Evolutionary conservation across 108 stramenopile species (phyloP).

Genomic region (Stephanodiscus triporus): DNA sequence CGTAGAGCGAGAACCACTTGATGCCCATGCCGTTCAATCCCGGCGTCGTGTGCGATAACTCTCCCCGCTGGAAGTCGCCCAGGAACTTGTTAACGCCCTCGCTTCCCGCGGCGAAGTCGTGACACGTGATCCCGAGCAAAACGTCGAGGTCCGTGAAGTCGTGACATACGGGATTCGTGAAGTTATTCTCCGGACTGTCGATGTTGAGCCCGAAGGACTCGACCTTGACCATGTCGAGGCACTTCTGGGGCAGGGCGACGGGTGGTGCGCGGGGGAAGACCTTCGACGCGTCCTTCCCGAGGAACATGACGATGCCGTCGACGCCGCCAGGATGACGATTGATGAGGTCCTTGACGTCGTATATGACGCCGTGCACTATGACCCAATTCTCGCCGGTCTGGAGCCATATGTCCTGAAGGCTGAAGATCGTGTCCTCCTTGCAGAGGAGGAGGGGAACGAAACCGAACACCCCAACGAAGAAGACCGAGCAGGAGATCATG

Average conservation of each 20-base stretch:
- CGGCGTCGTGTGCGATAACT: conserved; percentile 28
- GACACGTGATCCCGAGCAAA: conserved; percentile 58
- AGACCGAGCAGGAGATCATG: conserved; percentile 48
- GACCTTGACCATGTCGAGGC: conserved; percentile 57
- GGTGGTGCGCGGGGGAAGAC: conserved; percentile 61
- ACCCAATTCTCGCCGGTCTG: conserved; percentile 56
- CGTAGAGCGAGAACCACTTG: conserved; percentile 37
- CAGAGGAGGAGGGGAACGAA: conserved; percentile 55
- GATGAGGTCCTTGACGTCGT: conserved; percentile 59
- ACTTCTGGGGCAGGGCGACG: conserved; percentile 49
- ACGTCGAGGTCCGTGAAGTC: conserved; percentile 51
- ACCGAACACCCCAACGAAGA: conserved; percentile 62
- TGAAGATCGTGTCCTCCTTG: conserved; percentile 48
- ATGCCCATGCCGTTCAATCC: conserved; percentile 33
- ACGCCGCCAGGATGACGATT: conserved; percentile 61
- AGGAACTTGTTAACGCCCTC: conserved; percentile 50
- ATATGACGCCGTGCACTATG: conserved; percentile 51
- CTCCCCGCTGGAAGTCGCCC: conserved; percentile 45
- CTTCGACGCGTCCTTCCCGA: conserved; percentile 62
- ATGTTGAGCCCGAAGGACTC: conserved; percentile 36
- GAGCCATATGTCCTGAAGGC: conserved; percentile 50
- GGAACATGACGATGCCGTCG: conserved; percentile 53
- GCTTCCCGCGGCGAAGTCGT: conserved; percentile 45
- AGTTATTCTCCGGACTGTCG: conserved; percentile 37
- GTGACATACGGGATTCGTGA: conserved; percentile 52